phyloP scores from a whole-genome alignment of 371 early-diverging fungal genomes.

The Choanephora cucurbitarum region DNA sequence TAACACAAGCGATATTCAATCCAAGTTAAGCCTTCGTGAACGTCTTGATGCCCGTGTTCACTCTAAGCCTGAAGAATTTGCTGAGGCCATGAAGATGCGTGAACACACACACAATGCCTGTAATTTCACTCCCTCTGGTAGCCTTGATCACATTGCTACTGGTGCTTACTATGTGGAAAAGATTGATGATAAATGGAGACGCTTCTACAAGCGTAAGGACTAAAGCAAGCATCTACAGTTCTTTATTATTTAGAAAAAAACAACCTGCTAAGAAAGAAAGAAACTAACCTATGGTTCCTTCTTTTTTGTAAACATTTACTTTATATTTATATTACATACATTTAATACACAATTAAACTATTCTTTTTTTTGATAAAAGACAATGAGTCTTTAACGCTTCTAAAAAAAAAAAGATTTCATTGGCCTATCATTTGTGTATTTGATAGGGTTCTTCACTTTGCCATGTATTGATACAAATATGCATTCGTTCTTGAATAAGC shows the following conservation, averaged over 20 bases:
- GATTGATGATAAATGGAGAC: constrained; percentile 92
- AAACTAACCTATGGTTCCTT: background rate
- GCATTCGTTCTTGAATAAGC: too few species aligned
- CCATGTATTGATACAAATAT: too few species aligned
- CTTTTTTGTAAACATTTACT: background rate
- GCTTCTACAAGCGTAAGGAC: constrained; percentile 77
- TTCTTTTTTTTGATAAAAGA: too few species aligned
- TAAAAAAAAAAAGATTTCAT: too few species aligned
- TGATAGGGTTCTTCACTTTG: too few species aligned
- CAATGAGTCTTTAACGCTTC: too few species aligned
- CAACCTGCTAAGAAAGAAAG: too few species aligned
- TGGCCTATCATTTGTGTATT: too few species aligned
- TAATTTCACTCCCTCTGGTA: constrained; percentile 78
- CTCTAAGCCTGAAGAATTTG: constrained; percentile 79
- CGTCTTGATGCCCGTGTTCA: constrained; percentile 78
- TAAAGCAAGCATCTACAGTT: constrained; percentile 12
- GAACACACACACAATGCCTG: constrained; percentile 84
- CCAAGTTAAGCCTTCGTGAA: constrained; percentile 64
- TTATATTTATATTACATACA: background rate
- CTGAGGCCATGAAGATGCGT: constrained; percentile 82
- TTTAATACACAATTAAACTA: too few species aligned
- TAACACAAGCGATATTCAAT: constrained; percentile 63
- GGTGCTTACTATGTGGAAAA: constrained; percentile 86
- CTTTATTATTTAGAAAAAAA: background rate
- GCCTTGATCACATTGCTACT: constrained; percentile 50